Evolutionary conservation across 2,329 filamentous ascomycete genomes (phyloP), one percentile per base, ranked within the genome.

Genomic region (Thermoascus crustaceus): DNA sequence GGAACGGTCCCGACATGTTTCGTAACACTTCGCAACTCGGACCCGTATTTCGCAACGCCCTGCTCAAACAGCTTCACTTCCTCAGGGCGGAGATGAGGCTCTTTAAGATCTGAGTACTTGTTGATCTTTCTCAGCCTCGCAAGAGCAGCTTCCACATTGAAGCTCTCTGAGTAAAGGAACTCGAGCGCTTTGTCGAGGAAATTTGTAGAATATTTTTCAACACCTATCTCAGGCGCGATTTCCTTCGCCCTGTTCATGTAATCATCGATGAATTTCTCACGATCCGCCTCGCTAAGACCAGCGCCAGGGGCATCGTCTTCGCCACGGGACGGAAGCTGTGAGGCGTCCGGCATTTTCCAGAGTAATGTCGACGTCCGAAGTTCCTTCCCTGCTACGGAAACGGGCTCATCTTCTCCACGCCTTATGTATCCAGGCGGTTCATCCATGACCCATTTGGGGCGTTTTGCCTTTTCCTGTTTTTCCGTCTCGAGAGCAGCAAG

Each of bases 61-160:
- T 95, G 88, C 53, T 95, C 91, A 50, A 96, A 96, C 41, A 82
- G 83, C 61, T 91, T 91, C 42, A 84, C 67, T 56, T 98, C 88
- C 20, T 83, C 71, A 6, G 84, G 70, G 27, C 71, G 85, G 32
- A 94, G 64, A 38, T 85, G 78, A 0, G 91, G 91, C 57, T 96
- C 88, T 49, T 88, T 87, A 50, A 96, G 79, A 33, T 78, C 78
- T 40, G 72, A 73, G 22, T 75, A 71, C 41, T 77, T 78, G 41
- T 88, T 78, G 7, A 80, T 68, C 47, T 76, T 76, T 34, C 76
- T 69, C 20, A 96, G 70, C 38, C 76, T 73, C 43, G 79, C 75
- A 16, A 94, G 66, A 0, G 89, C 83, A 45, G 73, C 72, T 11
- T 83, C 73, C 1, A 73, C 63, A 50, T 94, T 72, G 56, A 85